Base-by-base conservation (phyloP, 2,329 filamentous ascomycete genomes). In the Nakataea oryzae region DNA sequence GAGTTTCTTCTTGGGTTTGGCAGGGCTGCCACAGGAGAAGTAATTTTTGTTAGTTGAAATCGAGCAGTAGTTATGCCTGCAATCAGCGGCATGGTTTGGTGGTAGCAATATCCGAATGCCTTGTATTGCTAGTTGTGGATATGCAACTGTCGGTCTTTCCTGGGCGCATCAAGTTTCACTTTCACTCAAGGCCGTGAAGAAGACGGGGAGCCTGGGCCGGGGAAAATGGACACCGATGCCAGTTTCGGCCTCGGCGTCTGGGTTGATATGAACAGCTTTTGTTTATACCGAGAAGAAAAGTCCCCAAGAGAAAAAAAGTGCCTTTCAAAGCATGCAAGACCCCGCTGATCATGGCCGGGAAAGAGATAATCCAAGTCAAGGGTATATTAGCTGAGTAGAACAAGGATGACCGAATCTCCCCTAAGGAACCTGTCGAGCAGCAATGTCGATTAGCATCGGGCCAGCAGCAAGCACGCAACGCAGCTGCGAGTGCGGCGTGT, bases 371-470 rank as follows among this genome's bases (percentile, higher is more conserved):
- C 34, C 4, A 60, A 47, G 26, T 27, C 29, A 54, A 26, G 58
- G 21, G 28, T 62, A 17, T 30, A 50, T 68, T 61, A 93, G 79
- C 89, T 93, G 72, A 96, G 80, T 69, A 96, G 79, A 64, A 96
- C 91, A 68, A 96, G 79, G 70, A 96, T 93, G 67, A 96, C 91
- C 57, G 89, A 92, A 73, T 96, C 91, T 64, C 91, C 91, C 74
- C 91, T 81, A 67, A 96, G 76, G 75, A 96, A 96, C 85, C 89
- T 92, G 68, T 64, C 32, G 27, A 11, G 5, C n/a, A 56, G 27
- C 29, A 41, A 13, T 27, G 14, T 47, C 30, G 50, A 24, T 50
- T 29, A 57, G 58, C 13, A 41, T 50, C 57, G 26, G 17, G 32
- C 24, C 9, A 32, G 30, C 13, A 32, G 30, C 2, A 32, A 59